Percentiles rank a stretch among this genome's conserved stretches.
phyloP scores from a whole-genome alignment of 2,329 filamentous ascomycete species.

The Epichloe baconii region DNA sequence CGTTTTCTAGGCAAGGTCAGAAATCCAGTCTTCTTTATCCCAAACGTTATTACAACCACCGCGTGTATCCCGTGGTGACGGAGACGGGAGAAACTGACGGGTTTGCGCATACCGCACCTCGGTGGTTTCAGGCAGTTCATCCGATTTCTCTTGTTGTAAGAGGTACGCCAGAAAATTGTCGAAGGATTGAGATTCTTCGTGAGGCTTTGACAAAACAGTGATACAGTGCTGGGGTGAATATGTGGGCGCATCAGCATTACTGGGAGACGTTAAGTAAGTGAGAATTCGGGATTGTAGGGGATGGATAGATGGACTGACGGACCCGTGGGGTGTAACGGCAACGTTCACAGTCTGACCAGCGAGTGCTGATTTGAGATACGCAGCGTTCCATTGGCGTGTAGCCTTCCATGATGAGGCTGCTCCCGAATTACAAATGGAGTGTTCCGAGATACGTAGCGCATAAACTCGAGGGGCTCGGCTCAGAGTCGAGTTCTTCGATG shows the following conservation, averaged over 20 bases:
- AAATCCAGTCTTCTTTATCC: background rate
- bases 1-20: conserved; percentile 45
- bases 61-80: background rate
- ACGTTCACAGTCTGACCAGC: conserved; percentile 52
- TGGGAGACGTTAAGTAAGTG: conserved; percentile 6
- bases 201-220: conserved; percentile 55
- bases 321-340: conserved; percentile 63
- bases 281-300: background rate
- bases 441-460: conserved; percentile 63
- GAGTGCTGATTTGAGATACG: conserved; percentile 44
- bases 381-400: conserved; percentile 45
- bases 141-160: conserved; percentile 38
- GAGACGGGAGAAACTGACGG: conserved; percentile 32
- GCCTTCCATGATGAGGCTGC: conserved; percentile 53
- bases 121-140: conserved; percentile 13
- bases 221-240: conserved; percentile 14
- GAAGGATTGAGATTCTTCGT: conserved; percentile 53
- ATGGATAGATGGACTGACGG: conserved; percentile 1
- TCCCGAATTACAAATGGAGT: conserved; percentile 58
- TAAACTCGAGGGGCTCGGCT: conserved; percentile 65
- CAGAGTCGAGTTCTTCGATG: conserved; percentile 47
- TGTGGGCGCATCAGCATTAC: conserved; percentile 26
- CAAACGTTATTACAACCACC: background rate
- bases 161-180: conserved; percentile 48
- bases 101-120: conserved; percentile 65